A percentile compares a stretch with the other conserved stretches of the same genome.
Evolutionary conservation across 495 filamentous ascomycete species (phyloP).

Genomic region (Pyronema omphalodes): DNA sequence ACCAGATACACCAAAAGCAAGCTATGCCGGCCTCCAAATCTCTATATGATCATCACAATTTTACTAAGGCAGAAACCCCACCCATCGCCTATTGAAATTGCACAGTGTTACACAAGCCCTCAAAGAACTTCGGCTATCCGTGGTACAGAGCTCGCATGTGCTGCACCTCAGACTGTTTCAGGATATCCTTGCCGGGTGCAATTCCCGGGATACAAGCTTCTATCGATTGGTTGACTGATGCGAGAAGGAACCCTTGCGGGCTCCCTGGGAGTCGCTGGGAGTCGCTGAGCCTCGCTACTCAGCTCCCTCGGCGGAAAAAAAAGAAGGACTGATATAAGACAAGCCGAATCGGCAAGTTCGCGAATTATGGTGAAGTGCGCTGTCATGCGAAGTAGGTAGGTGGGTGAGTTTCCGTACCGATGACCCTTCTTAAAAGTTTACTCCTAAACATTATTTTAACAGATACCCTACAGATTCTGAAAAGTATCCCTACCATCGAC

Average conservation of each 20-base stretch:
- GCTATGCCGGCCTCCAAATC: no score
- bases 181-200: not conserved
- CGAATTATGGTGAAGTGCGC: not conserved
- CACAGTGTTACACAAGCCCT: no score
- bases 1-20: no score
- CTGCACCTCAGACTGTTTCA: conserved; percentile 3
- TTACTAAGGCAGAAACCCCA: no score
- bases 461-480: not conserved
- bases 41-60: no score
- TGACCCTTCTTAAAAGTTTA: not conserved
- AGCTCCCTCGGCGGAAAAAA: not conserved
- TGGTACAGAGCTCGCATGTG: not conserved
- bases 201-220: not conserved
- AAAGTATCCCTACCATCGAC: not conserved
- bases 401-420: not conserved
- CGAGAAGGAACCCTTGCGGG: not conserved
- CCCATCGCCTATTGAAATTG: no score
- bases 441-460: not conserved
- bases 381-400: not conserved
- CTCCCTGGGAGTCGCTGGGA: not conserved
- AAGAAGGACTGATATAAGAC: not conserved
- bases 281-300: not conserved
- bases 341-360: not conserved
- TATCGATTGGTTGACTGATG: not conserved
- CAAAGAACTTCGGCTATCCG: not conserved